Evolutionary conservation across 495 filamentous ascomycete genomes (phyloP), one percentile per base, ranked within the genome.

Genomic region (Podospora fimiseda): DNA sequence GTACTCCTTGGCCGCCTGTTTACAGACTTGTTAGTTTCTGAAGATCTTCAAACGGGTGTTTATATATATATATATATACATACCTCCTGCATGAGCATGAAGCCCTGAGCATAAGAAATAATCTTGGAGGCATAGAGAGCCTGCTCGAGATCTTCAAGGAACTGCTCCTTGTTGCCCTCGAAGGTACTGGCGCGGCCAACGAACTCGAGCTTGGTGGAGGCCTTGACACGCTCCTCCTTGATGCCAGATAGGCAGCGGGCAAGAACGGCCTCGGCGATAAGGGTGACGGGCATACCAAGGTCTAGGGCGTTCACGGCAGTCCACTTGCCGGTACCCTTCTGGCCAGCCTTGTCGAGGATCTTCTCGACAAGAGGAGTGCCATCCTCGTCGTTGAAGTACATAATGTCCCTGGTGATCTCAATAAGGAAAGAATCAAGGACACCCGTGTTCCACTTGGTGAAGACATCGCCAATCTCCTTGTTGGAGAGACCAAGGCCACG

Each of bases 251-350:
- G 67, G 78, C 93, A 98, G 59, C 93, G 87, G 55, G 92, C 82
- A 67, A 97, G 91, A 58, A 98, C 93, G 59, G 93, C 85, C 79
- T 98, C 93, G 53, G 93, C 93, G 56, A 98, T 98, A 59, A 98
- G 76, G 52, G 93, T 97, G 60, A 98, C 93, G 62, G 93, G 93
- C 92, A 97, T 96, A 60, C 93, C 93, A 46, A 98, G 85, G 71
- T 98, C 93, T 51, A 98, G 83, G 53, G 93, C 92, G 70, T 98
- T 98, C 76, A 98, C 92, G 57, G 94, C 94, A 53, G 93, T 98
- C 93, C 93, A 98, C 79, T 98, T 98, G 73, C 93, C 93, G 60
- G 93, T 98, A 75, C 93, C 93, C 80, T 98, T 98, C 81, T 98
- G 93, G 60, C 93, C 93, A 62, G 93, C 93, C 70, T 93, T 88